A percentile compares a stretch with the other conserved stretches of the same genome.
These are phyloP conservation scores for Apium graveolens DNA, from an alignment of 129 eudicot species.

Conservation along the genomic window DNA sequence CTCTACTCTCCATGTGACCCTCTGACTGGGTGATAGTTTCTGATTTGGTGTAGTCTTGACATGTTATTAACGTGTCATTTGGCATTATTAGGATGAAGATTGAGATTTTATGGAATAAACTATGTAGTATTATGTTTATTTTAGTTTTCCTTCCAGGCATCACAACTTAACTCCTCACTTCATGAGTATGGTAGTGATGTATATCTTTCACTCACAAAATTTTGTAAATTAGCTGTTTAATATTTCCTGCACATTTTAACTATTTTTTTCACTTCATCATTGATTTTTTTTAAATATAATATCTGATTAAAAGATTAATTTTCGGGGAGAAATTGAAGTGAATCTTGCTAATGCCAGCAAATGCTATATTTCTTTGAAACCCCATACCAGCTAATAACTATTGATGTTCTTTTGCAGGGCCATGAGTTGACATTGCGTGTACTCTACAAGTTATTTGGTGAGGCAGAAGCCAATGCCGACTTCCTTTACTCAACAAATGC, in stretches of 20 bases:
- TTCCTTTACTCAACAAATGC: slow-evolving; percentile 90
- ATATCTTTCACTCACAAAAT: neutral
- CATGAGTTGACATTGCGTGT: slow-evolving; percentile 96
- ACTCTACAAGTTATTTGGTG: slow-evolving; percentile 84
- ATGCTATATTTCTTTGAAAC: neutral
- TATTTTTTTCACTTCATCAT: neutral
- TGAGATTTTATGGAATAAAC: neutral
- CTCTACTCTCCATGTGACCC: neutral
- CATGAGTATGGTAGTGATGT: neutral
- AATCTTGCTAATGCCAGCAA: no score
- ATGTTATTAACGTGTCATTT: neutral
- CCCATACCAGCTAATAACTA: slow-evolving; percentile 11
- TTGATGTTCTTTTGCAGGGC: slow-evolving; percentile 54
- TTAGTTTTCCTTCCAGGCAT: neutral
- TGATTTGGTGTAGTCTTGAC: neutral
- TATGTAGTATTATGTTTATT: neutral
- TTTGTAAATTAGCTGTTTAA: neutral
- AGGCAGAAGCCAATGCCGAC: slow-evolving; percentile 89
- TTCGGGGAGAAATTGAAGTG: neutral
- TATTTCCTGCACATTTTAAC: neutral
- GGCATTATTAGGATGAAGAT: neutral
- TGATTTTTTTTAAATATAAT: neutral
- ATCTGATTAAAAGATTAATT: neutral
- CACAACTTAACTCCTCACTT: neutral
- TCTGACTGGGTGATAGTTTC: neutral